Percentiles rank a stretch among this genome's conserved stretches.
phyloP scores from a whole-genome alignment of 345 rosid species.

The Brassica cretica region DNA sequence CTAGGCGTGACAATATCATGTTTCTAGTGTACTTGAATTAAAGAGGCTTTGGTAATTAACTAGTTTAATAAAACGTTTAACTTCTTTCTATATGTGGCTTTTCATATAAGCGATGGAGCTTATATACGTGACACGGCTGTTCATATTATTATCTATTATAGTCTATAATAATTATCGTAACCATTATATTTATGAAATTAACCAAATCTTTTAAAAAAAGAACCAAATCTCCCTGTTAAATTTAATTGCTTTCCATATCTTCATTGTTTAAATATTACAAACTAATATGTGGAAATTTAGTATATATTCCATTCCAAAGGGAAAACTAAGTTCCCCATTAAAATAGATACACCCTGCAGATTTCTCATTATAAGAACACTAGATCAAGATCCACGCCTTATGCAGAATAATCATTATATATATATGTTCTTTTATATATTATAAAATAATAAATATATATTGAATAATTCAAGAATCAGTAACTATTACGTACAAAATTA shows the following conservation, averaged over 20 bases:
- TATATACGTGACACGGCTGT: slow-evolving; percentile 10
- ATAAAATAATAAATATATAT: too few species aligned
- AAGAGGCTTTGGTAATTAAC: not conserved
- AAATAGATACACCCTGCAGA: not conserved
- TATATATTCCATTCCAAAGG: not conserved
- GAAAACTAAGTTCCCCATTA: not conserved
- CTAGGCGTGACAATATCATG: slow-evolving; percentile 7
- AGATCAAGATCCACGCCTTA: too few species aligned
- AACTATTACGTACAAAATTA: too few species aligned
- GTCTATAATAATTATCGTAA: not conserved
- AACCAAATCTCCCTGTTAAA: not conserved
- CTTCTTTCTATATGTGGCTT: not conserved
- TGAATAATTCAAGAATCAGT: too few species aligned
- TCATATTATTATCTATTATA: not conserved
- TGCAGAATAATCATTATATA: too few species aligned
- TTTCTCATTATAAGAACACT: not conserved
- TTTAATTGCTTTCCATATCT: not conserved
- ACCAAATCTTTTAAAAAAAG: not conserved
- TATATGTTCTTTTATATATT: too few species aligned
- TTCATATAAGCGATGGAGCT: slow-evolving; percentile 19
- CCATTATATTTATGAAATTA: not conserved
- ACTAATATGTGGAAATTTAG: not conserved
- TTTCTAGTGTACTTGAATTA: not conserved
- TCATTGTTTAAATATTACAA: not conserved
- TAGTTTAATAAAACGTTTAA: not conserved